These are phyloP conservation scores for Vickermania spadyakhi DNA, from an alignment of 208 protist species.

Conservation along the genomic window DNA sequence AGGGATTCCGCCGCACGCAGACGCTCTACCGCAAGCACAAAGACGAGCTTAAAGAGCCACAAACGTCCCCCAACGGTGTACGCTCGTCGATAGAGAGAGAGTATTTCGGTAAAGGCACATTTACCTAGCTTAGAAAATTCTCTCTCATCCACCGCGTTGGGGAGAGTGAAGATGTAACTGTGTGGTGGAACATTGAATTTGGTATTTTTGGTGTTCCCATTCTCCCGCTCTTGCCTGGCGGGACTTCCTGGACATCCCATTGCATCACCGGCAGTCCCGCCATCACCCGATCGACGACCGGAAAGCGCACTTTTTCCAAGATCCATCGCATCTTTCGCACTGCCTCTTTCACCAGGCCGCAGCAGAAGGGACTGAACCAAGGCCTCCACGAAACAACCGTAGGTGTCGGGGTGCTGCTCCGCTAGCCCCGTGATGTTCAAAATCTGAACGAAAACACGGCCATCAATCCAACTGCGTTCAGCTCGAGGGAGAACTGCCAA, in stretches of 20 bases:
- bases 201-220: constrained; percentile 3
- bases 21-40: background rate
- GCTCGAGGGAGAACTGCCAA: constrained; percentile 43
- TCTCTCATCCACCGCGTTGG: background rate
- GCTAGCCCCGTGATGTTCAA: constrained; percentile 45
- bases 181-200: background rate
- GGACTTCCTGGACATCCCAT: no score
- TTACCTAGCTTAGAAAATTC: background rate
- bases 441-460: constrained; percentile 45
- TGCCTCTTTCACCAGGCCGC: constrained; percentile 12
- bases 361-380: constrained; percentile 49
- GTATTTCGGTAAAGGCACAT: constrained; percentile 1
- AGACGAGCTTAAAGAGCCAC: background rate
- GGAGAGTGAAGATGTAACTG: background rate
- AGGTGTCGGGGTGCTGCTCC: constrained; percentile 43
- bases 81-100: background rate
- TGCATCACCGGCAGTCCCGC: constrained; percentile 7
- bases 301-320: constrained; percentile 9
- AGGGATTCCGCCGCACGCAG: background rate
- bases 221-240: no score
- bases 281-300: constrained; percentile 21
- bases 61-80: background rate
- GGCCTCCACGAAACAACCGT: constrained; percentile 40
- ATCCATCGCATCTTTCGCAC: background rate
- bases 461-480: constrained; percentile 54